Percentiles rank a stretch among this genome's conserved stretches.
Conservation (phyloP, 2,329 filamentous ascomycete species). For the Dothiorella sarmentorum region DNA sequence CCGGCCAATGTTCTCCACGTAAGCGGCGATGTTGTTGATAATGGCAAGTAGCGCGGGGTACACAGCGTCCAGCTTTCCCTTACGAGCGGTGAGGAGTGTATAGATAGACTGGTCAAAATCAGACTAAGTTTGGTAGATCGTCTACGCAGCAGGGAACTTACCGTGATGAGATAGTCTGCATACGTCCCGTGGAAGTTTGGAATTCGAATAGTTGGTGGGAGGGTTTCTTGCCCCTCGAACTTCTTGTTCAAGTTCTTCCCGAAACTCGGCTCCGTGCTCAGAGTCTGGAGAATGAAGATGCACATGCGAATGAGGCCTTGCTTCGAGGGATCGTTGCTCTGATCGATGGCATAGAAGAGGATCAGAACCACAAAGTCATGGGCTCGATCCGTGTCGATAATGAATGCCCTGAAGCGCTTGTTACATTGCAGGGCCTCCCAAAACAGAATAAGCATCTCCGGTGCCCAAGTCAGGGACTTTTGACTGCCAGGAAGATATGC, state of each 20-base stretch:
- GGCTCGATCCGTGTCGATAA: slow-evolving; percentile 89
- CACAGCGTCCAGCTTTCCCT: slow-evolving; percentile 83
- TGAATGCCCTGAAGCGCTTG: slow-evolving; percentile 92
- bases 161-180: slow-evolving; percentile 88
- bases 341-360: slow-evolving; percentile 88
- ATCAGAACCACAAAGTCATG: slow-evolving; percentile 91
- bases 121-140: background rate
- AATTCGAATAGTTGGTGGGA: slow-evolving; percentile 78
- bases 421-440: slow-evolving; percentile 98
- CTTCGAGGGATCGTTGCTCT: slow-evolving; percentile 79
- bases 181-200: slow-evolving; percentile 84
- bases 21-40: slow-evolving; percentile 87
- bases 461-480: slow-evolving; percentile 76
- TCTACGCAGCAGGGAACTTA: slow-evolving; percentile 42
- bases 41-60: slow-evolving; percentile 90
- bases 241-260: slow-evolving; percentile 83
- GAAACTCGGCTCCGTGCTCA: slow-evolving; percentile 90
- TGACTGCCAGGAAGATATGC: slow-evolving; percentile 87
- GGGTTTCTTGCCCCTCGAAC: slow-evolving; percentile 83
- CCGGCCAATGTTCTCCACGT: slow-evolving; percentile 72
- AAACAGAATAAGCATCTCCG: slow-evolving; percentile 94
- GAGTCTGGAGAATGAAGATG: slow-evolving; percentile 90
- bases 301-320: slow-evolving; percentile 96
- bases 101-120: slow-evolving; percentile 74
- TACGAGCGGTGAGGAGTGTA: slow-evolving; percentile 83